phyloP scores from a whole-genome alignment of 768 basidiomycete genomes.

The Favolaschia claudopus region DNA sequence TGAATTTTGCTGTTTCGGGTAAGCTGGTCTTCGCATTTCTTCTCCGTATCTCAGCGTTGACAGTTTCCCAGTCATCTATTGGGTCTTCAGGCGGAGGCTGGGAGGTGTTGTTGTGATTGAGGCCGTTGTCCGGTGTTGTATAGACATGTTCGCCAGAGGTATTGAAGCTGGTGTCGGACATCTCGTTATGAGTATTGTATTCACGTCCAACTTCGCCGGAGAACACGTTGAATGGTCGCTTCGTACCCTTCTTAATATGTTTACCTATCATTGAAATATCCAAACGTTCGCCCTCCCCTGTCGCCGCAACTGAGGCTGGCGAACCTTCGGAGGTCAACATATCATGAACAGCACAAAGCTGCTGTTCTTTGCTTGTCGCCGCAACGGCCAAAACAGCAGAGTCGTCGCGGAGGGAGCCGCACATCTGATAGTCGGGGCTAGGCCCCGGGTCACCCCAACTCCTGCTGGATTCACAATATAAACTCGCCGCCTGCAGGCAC shows the following conservation, averaged over 20 bases:
- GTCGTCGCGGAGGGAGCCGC: not conserved
- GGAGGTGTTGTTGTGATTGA: too few relatives aligned
- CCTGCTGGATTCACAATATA: conserved; percentile 7
- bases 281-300: not conserved
- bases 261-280: not conserved
- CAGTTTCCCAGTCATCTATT: not conserved
- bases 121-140: not conserved
- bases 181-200: not conserved
- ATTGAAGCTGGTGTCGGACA: not conserved
- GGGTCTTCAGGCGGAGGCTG: too few relatives aligned
- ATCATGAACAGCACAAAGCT: not conserved
- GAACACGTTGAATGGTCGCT: not conserved
- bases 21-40: not conserved
- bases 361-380: not conserved
- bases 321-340: not conserved
- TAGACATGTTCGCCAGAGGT: too few relatives aligned
- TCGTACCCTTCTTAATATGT: conserved; percentile 1
- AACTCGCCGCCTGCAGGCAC: conserved; percentile 15
- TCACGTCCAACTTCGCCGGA: not conserved
- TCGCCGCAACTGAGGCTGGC: not conserved
- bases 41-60: not conserved
- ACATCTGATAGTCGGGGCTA: not conserved
- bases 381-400: not conserved
- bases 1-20: not conserved
- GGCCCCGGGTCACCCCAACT: conserved; percentile 3